Evolutionary conservation across 352 stramenopile genomes (phyloP), one percentile per base, ranked within the genome.

Genomic region (Phytophthora vignae): DNA sequence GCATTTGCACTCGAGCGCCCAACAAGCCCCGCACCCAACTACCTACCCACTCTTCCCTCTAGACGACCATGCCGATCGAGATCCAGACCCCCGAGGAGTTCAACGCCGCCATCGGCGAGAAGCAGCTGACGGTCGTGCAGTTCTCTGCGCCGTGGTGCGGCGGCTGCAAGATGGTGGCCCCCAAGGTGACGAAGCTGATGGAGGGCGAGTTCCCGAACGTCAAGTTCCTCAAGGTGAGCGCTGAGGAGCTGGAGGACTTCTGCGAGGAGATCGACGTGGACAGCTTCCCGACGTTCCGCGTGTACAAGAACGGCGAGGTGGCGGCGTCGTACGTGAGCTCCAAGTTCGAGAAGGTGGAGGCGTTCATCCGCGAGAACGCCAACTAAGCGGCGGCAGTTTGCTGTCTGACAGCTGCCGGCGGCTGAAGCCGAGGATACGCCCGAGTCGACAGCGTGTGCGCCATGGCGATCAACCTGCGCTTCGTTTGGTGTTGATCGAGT

Each of bases 81-180:
- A 88, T 91, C 58, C 48, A 83, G 42, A 82, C 71, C 46, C 49
- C 74, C 27, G 80, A 86, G 36, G 76, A 90, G 54, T 91, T 90
- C 67, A 67, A 85, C 57, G 67, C 76, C 46, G 73, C 75, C 49
- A 78, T 87, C 15, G 75, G 60, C 42, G 67, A 80, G 49, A 85
- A 87, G 73, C 78, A 87, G 68, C 58, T 88, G 52, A 84, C 79
- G 15, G 74, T 91, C 36, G 83, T 83, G 48, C 76, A 82, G 56
- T 91, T 91, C 76, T 87, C 80, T n/a, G 87, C 87, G 46, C 81
- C 84, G 36, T 94, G 85, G 85, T 94, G 87, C 76, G 87, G 87
- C 58, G 79, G 83, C 64, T 94, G 87, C 78, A 92, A 92, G 76
- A 81, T 85, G 66, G 82, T 93, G 54, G 83, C 82, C 17, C 84